A percentile compares a stretch with the other conserved stretches of the same genome.
These are phyloP conservation scores for Termitomyces sp. DNA, from an alignment of 768 basidiomycete species.

Conservation along the genomic window DNA sequence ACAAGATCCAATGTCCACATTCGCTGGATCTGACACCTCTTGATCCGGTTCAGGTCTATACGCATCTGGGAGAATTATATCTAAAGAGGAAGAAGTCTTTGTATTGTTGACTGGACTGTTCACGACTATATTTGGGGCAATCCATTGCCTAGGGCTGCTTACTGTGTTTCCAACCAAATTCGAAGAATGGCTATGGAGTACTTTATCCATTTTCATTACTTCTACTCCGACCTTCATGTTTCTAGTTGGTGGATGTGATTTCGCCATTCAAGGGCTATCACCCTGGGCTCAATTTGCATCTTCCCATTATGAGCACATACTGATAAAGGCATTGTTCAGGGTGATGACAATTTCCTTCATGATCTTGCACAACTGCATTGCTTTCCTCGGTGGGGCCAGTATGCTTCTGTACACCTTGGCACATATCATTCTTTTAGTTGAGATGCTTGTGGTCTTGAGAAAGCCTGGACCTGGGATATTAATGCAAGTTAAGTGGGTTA, in stretches of 20 bases:
- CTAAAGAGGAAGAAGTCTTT: neutral
- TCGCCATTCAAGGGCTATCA: too few species aligned
- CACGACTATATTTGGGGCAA: neutral
- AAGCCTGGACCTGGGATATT: too few species aligned
- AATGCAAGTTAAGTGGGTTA: too few species aligned
- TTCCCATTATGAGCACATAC: neutral
- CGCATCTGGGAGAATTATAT: neutral
- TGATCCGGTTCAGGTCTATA: neutral
- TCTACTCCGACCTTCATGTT: neutral
- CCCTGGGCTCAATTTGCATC: neutral
- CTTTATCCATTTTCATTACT: neutral
- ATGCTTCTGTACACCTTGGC: neutral
- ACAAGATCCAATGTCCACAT: too few species aligned
- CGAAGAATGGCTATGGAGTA: neutral
- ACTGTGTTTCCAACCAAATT: too few species aligned
- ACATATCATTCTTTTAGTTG: neutral
- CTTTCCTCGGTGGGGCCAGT: neutral
- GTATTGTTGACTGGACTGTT: neutral
- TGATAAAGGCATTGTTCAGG: neutral
- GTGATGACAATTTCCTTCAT: too few species aligned
- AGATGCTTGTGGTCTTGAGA: neutral
- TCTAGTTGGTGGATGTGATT: too few species aligned
- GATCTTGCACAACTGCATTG: too few species aligned
- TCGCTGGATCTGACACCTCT: too few species aligned
- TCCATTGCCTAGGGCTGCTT: too few species aligned